phyloP scores from a whole-genome alignment of 768 basidiomycete species.

The Mycena polygramma region DNA sequence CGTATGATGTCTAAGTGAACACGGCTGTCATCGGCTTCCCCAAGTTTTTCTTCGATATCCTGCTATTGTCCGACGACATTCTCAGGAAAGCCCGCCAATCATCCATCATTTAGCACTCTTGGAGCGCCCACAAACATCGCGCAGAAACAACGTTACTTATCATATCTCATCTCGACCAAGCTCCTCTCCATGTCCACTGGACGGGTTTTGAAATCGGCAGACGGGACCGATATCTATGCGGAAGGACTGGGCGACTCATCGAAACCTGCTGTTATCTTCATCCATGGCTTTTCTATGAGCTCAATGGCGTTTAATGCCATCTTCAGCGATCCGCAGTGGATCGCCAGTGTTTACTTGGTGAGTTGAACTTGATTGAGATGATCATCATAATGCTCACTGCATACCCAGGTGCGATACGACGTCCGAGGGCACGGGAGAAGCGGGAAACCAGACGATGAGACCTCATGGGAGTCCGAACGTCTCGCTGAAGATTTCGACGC shows the following conservation, averaged over 20 bases:
- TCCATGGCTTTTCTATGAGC: slow-evolving; percentile 52
- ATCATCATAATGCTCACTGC: slow-evolving; percentile 1
- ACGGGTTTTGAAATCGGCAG: slow-evolving; percentile 47
- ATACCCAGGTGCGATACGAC: slow-evolving; percentile 49
- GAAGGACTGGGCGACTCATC: slow-evolving; percentile 52
- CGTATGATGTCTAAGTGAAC: background rate
- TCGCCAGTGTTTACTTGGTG: slow-evolving; percentile 45
- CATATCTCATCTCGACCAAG: background rate
- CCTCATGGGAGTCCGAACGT: slow-evolving; percentile 44
- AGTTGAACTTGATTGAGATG: slow-evolving; percentile 2
- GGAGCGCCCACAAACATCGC: background rate
- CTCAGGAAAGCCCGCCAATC: background rate
- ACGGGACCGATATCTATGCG: slow-evolving; percentile 55
- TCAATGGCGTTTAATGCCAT: slow-evolving; percentile 51
- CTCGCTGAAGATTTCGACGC: slow-evolving; percentile 49
- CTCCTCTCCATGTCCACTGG: slow-evolving; percentile 15
- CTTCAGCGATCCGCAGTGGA: slow-evolving; percentile 48
- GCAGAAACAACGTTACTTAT: background rate
- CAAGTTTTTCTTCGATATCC: background rate
- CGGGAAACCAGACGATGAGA: slow-evolving; percentile 44
- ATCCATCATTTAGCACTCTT: background rate
- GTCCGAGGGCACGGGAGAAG: slow-evolving; percentile 50
- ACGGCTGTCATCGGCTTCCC: background rate
- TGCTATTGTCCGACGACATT: slow-evolving; percentile 1
- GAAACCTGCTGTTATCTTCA: slow-evolving; percentile 55